Evolutionary conservation across 305 asterid species (phyloP).

Genomic region (Solanum hybrid): DNA sequence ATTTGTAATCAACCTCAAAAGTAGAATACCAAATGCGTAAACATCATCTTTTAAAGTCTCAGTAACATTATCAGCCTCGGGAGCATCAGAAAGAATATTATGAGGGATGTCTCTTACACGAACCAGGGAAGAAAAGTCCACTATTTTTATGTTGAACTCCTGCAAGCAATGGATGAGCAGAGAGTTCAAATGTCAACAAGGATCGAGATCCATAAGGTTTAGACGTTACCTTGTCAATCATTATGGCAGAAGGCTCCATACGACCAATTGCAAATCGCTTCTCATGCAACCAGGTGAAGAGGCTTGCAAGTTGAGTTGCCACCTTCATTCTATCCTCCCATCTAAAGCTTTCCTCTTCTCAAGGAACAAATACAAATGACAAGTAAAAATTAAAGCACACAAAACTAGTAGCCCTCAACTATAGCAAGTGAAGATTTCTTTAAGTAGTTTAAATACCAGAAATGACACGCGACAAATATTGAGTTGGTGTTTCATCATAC

Average conservation of each 20-base stretch:
- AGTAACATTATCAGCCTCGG: background rate
- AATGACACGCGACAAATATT: background rate
- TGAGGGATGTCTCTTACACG: background rate
- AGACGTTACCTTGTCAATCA: background rate
- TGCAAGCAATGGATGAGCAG: background rate
- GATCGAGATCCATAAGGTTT: background rate
- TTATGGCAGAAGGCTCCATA: background rate
- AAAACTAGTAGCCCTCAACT: background rate
- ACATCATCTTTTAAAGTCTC: background rate
- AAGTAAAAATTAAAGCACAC: background rate
- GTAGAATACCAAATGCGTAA: background rate
- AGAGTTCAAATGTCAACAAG: background rate
- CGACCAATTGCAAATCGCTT: background rate
- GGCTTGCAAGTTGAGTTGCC: background rate
- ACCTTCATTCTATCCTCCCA: background rate
- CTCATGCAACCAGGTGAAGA: background rate
- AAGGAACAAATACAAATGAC: background rate
- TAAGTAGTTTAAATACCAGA: background rate
- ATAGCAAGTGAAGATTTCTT: background rate
- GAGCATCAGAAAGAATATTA: background rate
- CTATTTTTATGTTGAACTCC: background rate
- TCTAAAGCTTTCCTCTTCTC: too few species aligned
- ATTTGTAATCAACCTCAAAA: background rate
- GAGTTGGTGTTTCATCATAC: background rate
- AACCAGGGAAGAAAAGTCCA: background rate